Percentiles rank a stretch among this genome's conserved stretches.
These are phyloP conservation scores for Dalbergia oliveri DNA, from an alignment of 306 rosid genomes.

Conservation along the genomic window DNA sequence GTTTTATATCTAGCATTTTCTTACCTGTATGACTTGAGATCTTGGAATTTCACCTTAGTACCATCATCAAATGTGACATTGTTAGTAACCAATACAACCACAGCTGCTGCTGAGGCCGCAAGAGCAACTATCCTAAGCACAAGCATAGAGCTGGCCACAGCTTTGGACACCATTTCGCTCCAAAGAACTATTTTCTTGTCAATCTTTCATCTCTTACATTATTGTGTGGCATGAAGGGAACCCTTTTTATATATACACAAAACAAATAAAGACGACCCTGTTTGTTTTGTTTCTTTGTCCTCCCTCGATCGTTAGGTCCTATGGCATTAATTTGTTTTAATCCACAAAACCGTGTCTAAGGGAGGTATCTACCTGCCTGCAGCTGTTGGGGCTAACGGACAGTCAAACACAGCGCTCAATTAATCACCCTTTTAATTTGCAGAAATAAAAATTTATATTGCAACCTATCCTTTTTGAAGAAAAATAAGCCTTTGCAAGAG, in stretches of 20 bases:
- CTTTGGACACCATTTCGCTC: slow-evolving; percentile 46
- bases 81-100: slow-evolving; percentile 45
- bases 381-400: neutral
- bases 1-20: neutral
- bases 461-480: neutral
- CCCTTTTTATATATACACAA: slow-evolving; percentile 37
- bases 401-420: no score
- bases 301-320: slow-evolving; percentile 51
- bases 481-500: neutral
- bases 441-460: neutral
- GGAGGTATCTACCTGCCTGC: neutral
- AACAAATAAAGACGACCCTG: neutral
- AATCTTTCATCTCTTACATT: neutral
- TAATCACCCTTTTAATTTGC: neutral
- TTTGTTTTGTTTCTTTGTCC: slow-evolving; percentile 19
- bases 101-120: slow-evolving; percentile 46
- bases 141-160: slow-evolving; percentile 50
- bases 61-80: slow-evolving; percentile 41
- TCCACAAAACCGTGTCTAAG: neutral
- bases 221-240: neutral
- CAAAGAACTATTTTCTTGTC: neutral
- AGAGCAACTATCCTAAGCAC: slow-evolving; percentile 59
- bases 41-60: slow-evolving; percentile 41
- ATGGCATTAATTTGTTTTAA: slow-evolving; percentile 41
- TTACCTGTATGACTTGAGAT: slow-evolving; percentile 53